Percentiles rank a stretch among this genome's conserved stretches.
Evolutionary conservation across 768 basidiomycete species (phyloP).

Genomic region (Trametes cingulata): DNA sequence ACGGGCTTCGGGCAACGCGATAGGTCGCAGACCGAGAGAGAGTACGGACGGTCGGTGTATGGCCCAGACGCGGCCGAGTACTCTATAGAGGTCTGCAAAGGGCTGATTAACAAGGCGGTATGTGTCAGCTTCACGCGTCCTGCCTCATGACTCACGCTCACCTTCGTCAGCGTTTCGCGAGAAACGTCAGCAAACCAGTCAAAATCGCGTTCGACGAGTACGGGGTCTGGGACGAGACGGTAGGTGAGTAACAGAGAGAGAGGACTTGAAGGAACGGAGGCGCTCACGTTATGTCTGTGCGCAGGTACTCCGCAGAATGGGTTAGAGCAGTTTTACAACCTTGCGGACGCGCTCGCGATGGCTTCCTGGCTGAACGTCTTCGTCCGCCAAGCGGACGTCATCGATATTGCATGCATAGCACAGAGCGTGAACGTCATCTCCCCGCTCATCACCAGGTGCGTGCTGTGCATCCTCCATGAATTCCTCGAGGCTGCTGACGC

Average conservation of each 20-base stretch:
- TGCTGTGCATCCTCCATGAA: not conserved
- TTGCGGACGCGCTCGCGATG: slow-evolving; percentile 42
- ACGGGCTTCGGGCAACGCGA: slow-evolving; percentile 28
- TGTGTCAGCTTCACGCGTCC: not conserved
- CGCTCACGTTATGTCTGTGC: not conserved
- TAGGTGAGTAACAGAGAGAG: slow-evolving; percentile 16
- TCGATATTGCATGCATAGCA: slow-evolving; percentile 62
- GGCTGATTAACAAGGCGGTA: slow-evolving; percentile 29
- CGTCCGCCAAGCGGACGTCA: slow-evolving; percentile 56
- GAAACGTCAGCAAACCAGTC: slow-evolving; percentile 23
- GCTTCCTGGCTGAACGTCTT: slow-evolving; percentile 64
- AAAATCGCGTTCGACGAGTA: slow-evolving; percentile 30
- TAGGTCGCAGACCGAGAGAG: slow-evolving; percentile 24
- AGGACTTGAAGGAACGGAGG: not conserved
- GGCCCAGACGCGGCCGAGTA: slow-evolving; percentile 29
- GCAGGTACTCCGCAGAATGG: slow-evolving; percentile 26
- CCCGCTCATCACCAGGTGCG: slow-evolving; percentile 36
- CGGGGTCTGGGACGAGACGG: slow-evolving; percentile 31
- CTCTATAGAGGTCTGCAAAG: slow-evolving; percentile 26
- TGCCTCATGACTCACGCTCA: not conserved
- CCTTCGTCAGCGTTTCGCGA: slow-evolving; percentile 18
- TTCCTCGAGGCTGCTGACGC: slow-evolving; percentile 27
- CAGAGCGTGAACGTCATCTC: slow-evolving; percentile 56
- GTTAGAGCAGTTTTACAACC: slow-evolving; percentile 26
- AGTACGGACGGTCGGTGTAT: slow-evolving; percentile 27